phyloP scores from a whole-genome alignment of 2,329 filamentous ascomycete species.

The Cladosporium phlei region DNA sequence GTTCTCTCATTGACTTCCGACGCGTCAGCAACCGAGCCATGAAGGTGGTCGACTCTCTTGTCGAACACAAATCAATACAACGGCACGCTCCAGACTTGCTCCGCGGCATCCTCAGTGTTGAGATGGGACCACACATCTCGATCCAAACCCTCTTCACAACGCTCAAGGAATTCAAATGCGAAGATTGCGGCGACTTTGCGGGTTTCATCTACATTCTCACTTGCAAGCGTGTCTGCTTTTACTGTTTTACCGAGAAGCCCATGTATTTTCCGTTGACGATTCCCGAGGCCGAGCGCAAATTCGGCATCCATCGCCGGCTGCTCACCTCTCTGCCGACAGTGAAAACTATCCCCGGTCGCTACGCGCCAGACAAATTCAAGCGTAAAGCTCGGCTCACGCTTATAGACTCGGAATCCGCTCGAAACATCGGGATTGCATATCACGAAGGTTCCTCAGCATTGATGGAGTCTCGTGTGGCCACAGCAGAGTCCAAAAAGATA shows the following conservation, averaged over 20 bases:
- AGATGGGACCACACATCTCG: conserved; percentile 18
- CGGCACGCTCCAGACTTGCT: conserved; percentile 31
- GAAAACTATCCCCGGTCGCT: conserved; percentile 20
- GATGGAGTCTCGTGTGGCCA: no score
- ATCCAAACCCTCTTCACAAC: conserved; percentile 32
- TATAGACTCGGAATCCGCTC: no score
- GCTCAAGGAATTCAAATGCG: conserved; percentile 32
- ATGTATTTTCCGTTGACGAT: conserved; percentile 30
- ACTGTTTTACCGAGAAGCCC: conserved; percentile 31
- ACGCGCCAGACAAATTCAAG: conserved; percentile 18
- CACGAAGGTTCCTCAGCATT: no score
- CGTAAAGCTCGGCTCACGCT: no score
- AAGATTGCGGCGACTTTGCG: conserved; percentile 35
- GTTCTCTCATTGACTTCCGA: conserved; percentile 33
- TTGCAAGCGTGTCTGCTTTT: conserved; percentile 38
- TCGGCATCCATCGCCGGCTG: conserved; percentile 13
- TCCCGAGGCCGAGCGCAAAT: conserved; percentile 7
- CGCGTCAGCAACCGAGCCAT: conserved; percentile 35
- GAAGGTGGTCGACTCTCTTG: conserved; percentile 34
- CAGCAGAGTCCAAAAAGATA: no score
- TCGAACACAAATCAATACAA: conserved; percentile 32
- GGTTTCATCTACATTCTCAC: conserved; percentile 38
- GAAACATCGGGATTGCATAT: no score
- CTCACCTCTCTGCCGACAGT: conserved; percentile 12
- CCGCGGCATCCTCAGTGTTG: conserved; percentile 30